These are phyloP conservation scores for Tolypocladium tundrense DNA, from an alignment of 2,329 filamentous ascomycete genomes.

Conservation along the genomic window DNA sequence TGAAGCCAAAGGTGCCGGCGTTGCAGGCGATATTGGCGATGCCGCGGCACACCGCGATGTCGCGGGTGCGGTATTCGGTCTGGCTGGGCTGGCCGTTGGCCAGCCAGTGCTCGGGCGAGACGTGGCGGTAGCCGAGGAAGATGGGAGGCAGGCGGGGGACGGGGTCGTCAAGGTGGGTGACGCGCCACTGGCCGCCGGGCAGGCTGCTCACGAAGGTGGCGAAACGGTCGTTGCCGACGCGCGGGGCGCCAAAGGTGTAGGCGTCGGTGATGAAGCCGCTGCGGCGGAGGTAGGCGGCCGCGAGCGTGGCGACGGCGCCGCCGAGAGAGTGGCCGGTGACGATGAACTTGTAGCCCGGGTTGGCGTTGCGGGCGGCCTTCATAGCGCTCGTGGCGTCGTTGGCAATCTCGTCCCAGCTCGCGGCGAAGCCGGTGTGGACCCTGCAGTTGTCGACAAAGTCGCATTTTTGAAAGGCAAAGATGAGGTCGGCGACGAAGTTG, in stretches of 20 bases:
- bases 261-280: slow-evolving; percentile 38
- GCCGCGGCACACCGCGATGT: slow-evolving; percentile 39
- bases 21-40: slow-evolving; percentile 39
- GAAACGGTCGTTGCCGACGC: slow-evolving; percentile 49
- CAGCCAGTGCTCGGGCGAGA: slow-evolving; percentile 62
- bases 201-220: slow-evolving; percentile 43
- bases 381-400: slow-evolving; percentile 31
- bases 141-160: slow-evolving; percentile 57
- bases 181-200: slow-evolving; percentile 44
- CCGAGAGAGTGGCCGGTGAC: slow-evolving; percentile 62
- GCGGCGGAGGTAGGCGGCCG: slow-evolving; percentile 42
- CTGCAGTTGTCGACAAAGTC: slow-evolving; percentile 30
- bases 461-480: slow-evolving; percentile 20
- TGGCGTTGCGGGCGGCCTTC: slow-evolving; percentile 25
- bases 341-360: slow-evolving; percentile 44
- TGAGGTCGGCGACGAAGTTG: slow-evolving; percentile 51
- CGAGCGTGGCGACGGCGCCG: slow-evolving; percentile 52
- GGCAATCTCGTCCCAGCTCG: slow-evolving; percentile 46
- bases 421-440: slow-evolving; percentile 48
- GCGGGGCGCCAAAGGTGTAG: slow-evolving; percentile 59
- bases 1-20: slow-evolving; percentile 33
- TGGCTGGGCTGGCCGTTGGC: slow-evolving; percentile 21
- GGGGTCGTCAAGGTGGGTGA: slow-evolving; percentile 59
- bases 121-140: slow-evolving; percentile 51
- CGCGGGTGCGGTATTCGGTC: slow-evolving; percentile 23